Percentiles rank a stretch among this genome's conserved stretches.
These are phyloP conservation scores for Trifolium dubium DNA, from an alignment of 306 rosid genomes.

Conservation along the genomic window DNA sequence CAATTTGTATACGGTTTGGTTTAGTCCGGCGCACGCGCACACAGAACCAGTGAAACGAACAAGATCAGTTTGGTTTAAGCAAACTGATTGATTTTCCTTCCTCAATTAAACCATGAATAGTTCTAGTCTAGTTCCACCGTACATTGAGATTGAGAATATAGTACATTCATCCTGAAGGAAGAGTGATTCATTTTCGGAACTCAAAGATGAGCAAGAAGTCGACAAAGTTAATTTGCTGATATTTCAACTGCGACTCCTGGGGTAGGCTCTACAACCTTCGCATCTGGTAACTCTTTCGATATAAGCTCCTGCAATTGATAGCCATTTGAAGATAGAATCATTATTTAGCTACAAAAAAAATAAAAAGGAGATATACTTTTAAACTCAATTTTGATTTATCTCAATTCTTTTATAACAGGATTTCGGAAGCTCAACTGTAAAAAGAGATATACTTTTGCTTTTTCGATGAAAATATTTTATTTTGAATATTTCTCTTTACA, in stretches of 20 bases:
- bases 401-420: no score
- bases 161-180: constrained; percentile 26
- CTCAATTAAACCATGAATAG: not conserved
- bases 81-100: not conserved
- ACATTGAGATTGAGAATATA: no score
- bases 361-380: no score
- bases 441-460: no score
- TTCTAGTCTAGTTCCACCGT: no score
- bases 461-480: not conserved
- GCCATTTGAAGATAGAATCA: constrained; percentile 43
- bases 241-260: constrained; percentile 75
- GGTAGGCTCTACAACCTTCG: constrained; percentile 61
- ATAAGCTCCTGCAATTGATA: constrained; percentile 70
- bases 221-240: constrained; percentile 41
- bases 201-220: not conserved
- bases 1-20: not conserved
- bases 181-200: not conserved
- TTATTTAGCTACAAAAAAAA: not conserved
- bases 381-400: no score
- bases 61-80: not conserved
- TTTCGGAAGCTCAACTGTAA: no score
- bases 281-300: constrained; percentile 72
- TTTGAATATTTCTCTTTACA: not conserved
- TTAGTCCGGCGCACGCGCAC: not conserved
- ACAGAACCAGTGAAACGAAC: not conserved